Evolutionary conservation across 768 basidiomycete species (phyloP).

Genomic region (Lactarius psammicola): DNA sequence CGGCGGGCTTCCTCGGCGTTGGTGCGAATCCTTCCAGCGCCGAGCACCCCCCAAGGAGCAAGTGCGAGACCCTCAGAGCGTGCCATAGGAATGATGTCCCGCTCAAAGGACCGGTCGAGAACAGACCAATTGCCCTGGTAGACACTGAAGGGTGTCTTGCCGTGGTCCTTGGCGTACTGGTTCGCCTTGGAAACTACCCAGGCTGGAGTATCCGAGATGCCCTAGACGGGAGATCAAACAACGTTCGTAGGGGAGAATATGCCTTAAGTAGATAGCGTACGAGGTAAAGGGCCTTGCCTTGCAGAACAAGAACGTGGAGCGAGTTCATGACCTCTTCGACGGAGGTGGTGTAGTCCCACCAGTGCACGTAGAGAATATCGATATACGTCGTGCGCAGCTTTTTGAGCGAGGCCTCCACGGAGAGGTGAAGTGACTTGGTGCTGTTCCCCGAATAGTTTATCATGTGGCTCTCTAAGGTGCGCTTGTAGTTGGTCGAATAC

Average conservation of each 20-base stretch:
- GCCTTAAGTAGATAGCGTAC: constrained; percentile 15
- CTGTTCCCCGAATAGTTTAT: constrained; percentile 44
- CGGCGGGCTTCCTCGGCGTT: constrained; percentile 38
- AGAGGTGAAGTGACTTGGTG: constrained; percentile 41
- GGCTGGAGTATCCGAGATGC: constrained; percentile 35
- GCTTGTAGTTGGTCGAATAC: constrained; percentile 27
- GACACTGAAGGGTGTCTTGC: constrained; percentile 39
- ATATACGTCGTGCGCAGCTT: constrained; percentile 48
- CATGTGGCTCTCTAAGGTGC: constrained; percentile 29
- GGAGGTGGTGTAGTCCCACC: constrained; percentile 52
- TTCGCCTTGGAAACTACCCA: constrained; percentile 41
- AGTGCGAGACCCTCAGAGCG: constrained; percentile 9
- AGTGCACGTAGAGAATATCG: constrained; percentile 48
- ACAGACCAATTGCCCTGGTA: constrained; percentile 41
- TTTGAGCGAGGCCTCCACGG: constrained; percentile 44
- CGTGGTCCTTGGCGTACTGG: constrained; percentile 41
- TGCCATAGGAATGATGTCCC: constrained; percentile 42
- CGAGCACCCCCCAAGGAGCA: constrained; percentile 40
- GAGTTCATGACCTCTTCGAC: constrained; percentile 57
- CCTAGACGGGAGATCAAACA: background rate
- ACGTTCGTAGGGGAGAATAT: background rate
- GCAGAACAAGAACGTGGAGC: constrained; percentile 49
- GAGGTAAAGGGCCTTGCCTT: constrained; percentile 47
- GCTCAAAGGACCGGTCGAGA: constrained; percentile 41
- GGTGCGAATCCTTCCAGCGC: constrained; percentile 39